Conservation (phyloP, 108 stramenopile species). For the Epithemia pelagica region DNA sequence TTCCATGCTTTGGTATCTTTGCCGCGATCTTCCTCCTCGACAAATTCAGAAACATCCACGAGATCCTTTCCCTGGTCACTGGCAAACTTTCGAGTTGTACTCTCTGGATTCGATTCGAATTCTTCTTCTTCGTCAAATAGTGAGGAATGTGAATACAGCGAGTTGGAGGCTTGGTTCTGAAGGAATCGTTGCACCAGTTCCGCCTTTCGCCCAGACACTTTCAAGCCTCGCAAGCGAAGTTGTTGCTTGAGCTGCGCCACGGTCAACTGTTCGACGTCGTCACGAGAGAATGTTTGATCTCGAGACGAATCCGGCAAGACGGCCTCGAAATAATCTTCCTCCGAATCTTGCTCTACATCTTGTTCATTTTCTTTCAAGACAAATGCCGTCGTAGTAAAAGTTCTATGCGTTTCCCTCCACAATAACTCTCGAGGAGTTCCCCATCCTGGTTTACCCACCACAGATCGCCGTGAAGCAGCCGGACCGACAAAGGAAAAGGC, state of each 20-base stretch:
- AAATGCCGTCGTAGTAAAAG: not conserved
- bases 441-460: too few species aligned
- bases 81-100: constrained; percentile 35
- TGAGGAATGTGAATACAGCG: not conserved
- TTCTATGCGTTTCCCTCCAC: not conserved
- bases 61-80: constrained; percentile 57
- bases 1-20: constrained; percentile 16
- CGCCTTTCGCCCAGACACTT: constrained; percentile 58
- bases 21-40: constrained; percentile 54
- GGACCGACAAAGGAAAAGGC: too few species aligned
- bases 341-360: constrained; percentile 3
- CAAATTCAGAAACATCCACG: constrained; percentile 64
- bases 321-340: not conserved
- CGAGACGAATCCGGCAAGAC: not conserved
- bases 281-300: constrained; percentile 13
- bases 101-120: not conserved
- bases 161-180: not conserved
- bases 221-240: constrained; percentile 60
- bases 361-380: not conserved
- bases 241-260: constrained; percentile 71
- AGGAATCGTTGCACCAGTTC: constrained; percentile 63
- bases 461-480: not conserved
- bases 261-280: constrained; percentile 48
- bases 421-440: not conserved
- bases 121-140: not conserved